Base-by-base conservation (phyloP, 169 alveolate genomes). In the Plasmodium falciparum region DNA sequence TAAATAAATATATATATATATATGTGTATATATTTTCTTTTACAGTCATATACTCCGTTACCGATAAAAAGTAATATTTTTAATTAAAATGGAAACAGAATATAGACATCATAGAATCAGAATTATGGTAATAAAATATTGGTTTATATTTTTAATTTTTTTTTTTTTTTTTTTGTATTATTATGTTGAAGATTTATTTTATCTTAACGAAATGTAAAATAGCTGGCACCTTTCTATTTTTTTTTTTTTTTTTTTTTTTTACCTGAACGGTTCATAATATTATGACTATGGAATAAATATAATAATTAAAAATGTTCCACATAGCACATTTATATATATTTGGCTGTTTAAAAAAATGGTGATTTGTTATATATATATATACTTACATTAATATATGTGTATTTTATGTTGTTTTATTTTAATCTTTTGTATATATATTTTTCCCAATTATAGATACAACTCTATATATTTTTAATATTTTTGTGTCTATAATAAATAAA, bases 21-120 rank as follows among this genome's bases (percentile, higher is more conserved):
- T 39, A 39, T 39, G 6, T 39, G 9, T 5, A 5, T 39, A 39
- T 0, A 49, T 65, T 45, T n/a, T 76, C 33, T 17, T 59, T 50
- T 74, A 15, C 56, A 74, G 88, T 59, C 24, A 62, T 74, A 59
- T 74, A 69, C 62, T 83, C 91, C 2, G 56, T 83, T 56, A 11
- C 26, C 49, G 63, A 58, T 20, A 69, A 22, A 24, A 83, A 54
- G 56, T 69, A 54, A 69, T 43, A 26, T 49, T 54, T 20, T 39
- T 39, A 39, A 39, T 39, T 5, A 39, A 39, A 39, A 39, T 39
- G 47, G 11, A 50, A 50, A 50, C 3, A 15, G 4, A 54, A 54
- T 54, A 54, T 54, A 39, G 9, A 39, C 47, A 39, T 39, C 11
- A 39, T 39, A 5, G 47, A 39, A 39, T 39, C 47, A 39, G 47